Conservation (phyloP, 75 land plant species). For the Selaginella moellendorffii region DNA sequence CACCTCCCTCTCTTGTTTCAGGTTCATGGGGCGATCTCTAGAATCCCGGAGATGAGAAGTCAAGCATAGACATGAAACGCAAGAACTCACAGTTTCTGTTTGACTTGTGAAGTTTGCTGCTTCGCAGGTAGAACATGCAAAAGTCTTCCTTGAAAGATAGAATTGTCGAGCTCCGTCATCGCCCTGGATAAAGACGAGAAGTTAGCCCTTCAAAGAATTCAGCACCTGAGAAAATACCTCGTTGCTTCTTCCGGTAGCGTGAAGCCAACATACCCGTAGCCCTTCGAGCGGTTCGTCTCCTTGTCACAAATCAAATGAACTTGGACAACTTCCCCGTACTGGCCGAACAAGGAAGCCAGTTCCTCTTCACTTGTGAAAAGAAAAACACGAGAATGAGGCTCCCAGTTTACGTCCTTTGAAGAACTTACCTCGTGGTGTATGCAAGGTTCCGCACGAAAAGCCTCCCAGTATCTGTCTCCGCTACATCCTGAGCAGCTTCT, state of each 20-base stretch:
- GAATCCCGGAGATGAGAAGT: too few species aligned
- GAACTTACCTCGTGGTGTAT: slow-evolving; percentile 61
- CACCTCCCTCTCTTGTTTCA: slow-evolving; percentile 65
- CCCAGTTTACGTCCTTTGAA: neutral
- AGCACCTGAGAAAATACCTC: too few species aligned
- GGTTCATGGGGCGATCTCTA: slow-evolving; percentile 10
- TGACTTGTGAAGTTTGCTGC: slow-evolving; percentile 27
- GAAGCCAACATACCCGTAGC: slow-evolving; percentile 59
- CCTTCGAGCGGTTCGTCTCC: slow-evolving; percentile 74
- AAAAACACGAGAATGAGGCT: neutral
- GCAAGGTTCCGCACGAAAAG: slow-evolving; percentile 90
- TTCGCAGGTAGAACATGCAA: slow-evolving; percentile 80
- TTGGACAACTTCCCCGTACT: slow-evolving; percentile 56
- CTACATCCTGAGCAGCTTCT: slow-evolving; percentile 13
- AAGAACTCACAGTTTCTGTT: slow-evolving; percentile 23
- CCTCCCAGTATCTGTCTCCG: slow-evolving; percentile 47
- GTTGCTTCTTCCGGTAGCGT: slow-evolving; percentile 70
- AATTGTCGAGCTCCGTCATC: slow-evolving; percentile 55
- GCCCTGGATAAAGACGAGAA: slow-evolving; percentile 36
- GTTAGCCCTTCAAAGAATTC: too few species aligned
- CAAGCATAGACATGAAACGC: neutral
- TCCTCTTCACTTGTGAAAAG: slow-evolving; percentile 73
- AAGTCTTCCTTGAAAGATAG: slow-evolving; percentile 84
- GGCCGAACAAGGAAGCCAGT: slow-evolving; percentile 46
- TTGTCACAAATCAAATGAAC: slow-evolving; percentile 81